These are phyloP conservation scores for Yamadazyma endophytica DNA, from an alignment of 805 yeast genomes.

Conservation along the genomic window DNA sequence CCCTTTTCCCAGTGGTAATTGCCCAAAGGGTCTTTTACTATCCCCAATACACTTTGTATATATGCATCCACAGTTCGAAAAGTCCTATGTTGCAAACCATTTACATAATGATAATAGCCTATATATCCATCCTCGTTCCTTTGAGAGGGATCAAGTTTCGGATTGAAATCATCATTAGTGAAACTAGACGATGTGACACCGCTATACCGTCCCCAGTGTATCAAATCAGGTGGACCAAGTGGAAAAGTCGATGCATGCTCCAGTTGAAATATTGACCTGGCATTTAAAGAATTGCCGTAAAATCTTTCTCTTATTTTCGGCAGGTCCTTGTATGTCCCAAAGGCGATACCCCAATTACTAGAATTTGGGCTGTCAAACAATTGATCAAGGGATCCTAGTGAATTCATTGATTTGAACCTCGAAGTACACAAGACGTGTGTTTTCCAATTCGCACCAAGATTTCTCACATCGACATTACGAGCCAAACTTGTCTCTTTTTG, in stretches of 20 bases:
- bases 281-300: slow-evolving; percentile 7
- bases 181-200: slow-evolving; percentile 26
- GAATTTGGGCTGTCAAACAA: too few relatives aligned
- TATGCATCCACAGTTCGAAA: slow-evolving; percentile 26
- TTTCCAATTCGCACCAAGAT: too few relatives aligned
- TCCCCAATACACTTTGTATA: slow-evolving; percentile 23
- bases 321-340: slow-evolving; percentile 7
- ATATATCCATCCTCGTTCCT: slow-evolving; percentile 36
- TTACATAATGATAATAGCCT: slow-evolving; percentile 35
- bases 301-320: slow-evolving; percentile 10
- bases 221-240: slow-evolving; percentile 35
- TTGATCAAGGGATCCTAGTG: too few relatives aligned
- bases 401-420: too few relatives aligned
- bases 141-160: slow-evolving; percentile 2
- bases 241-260: neutral
- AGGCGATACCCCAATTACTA: too few relatives aligned
- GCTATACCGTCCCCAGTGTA: slow-evolving; percentile 34
- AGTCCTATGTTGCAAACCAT: slow-evolving; percentile 24
- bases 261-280: slow-evolving; percentile 7
- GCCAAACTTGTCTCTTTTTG: too few relatives aligned
- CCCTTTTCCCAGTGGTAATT: slow-evolving; percentile 18
- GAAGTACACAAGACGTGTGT: too few relatives aligned
- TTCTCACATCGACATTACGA: too few relatives aligned
- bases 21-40: slow-evolving; percentile 11
- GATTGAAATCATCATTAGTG: slow-evolving; percentile 23